Evolutionary conservation across 768 basidiomycete species (phyloP), one percentile per base, ranked within the genome.

Genomic region (Psilocybe cubensis): DNA sequence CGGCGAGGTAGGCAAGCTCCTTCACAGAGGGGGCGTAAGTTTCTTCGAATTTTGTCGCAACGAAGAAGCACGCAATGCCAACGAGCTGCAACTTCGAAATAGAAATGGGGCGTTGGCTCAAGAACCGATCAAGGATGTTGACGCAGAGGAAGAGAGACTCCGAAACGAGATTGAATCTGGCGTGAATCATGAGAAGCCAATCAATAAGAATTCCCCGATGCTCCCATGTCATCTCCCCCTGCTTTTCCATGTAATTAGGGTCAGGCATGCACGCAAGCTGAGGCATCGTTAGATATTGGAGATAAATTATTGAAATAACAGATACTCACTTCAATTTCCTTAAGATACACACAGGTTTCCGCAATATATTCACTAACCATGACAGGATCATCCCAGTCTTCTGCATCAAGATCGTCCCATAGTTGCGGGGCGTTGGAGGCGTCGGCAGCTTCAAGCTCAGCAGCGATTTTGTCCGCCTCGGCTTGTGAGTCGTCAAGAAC

Each of bases 311-410:
- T 9, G n/a, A 21, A 7, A 40, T 31, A 18, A 24, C 17, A 23
- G 10, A 51, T 28, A 42, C 61, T 25, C 69, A 95, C 95, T 84
- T 98, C 94, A 57, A 88, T 79, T 59, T 83, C 75, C 69, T 88
- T 91, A 76, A 98, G 83, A 75, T 99, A 98, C 54, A 89, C 79
- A 76, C 95, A 96, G 59, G 98, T 94, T 56, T 98, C 97, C 24
- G 78, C 79, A 53, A 97, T 95, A 68, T 99, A 99, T 74, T 98
- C 94, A 74, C 90, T 90, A 62, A 97, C 96, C 96, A 97, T 98
- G 59, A 92, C 79, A 12, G 96, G 97, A 67, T 99, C 96, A 52
- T 94, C 94, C 52, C 78, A 85, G 69, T 98, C 96, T 20, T 89
- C 93, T 2, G 85, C 86, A 62, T 98, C 95, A 5, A 62, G 48